Base-by-base conservation (phyloP, 1,139 yeast genomes). In the Yarrowia galli region DNA sequence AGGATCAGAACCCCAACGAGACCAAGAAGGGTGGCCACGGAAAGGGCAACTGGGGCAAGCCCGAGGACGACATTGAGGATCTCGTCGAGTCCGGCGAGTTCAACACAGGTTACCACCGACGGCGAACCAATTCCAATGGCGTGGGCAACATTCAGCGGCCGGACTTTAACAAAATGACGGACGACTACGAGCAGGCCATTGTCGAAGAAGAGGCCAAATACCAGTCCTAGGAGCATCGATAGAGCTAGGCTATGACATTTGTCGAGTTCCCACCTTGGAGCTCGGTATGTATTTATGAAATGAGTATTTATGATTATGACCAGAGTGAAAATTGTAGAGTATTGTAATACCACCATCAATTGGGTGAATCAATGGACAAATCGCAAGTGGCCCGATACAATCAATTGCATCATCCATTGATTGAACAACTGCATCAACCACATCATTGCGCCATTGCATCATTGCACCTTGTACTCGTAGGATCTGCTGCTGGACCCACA, bases 11-110 rank as follows among this genome's bases (percentile, higher is more conserved):
- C 70, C 96, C 97, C 69, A 88, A 87, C 75, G 85, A 87, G 76
- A 84, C 89, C 69, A 92, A 92, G 85, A 92, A 91, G 79, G 83
- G 84, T 70, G 98, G 98, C 68, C 91, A 90, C 63, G 98, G 98
- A 67, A 87, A 87, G 74, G 81, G 79, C 71, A 80, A 80, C 73
- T 76, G 83, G 83, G 83, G 83, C 66, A 71, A 73, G 66, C 69
- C 69, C 28, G 77, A 75, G 22, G 83, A 80, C 69, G 83, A 80
- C 70, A 71, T 80, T 25, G 82, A 78, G 42, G 81, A 79, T 67
- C 71, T 79, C 23, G 79, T 74, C 56, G 75, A 73, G 61, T 70
- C 75, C 10, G 78, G 78, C 67, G 81, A 80, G 71, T 79, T 80
- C 73, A 77, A 77, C 71, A 79, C 79, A 69, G 71, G 76, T 67